phyloP scores from a whole-genome alignment of 768 basidiomycete genomes.

The Gloeopeniophorella convolvens region DNA sequence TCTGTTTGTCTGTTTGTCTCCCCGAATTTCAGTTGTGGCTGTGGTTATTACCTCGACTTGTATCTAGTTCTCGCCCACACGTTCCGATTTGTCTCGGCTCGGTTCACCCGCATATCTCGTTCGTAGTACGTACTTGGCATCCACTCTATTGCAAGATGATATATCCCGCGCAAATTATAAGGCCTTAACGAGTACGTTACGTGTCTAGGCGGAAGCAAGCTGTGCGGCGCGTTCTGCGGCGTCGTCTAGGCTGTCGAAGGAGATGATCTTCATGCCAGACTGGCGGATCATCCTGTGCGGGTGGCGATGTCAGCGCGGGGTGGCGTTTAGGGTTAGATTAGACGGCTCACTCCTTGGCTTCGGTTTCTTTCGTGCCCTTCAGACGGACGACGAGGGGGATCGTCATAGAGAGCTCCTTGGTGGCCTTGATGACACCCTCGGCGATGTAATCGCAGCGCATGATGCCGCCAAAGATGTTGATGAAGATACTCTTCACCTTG shows the following conservation, averaged over 20 bases:
- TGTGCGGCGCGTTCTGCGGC: constrained; percentile 79
- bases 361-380: constrained; percentile 94
- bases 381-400: constrained; percentile 91
- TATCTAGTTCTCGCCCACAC: constrained; percentile 15
- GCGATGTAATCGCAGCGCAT: constrained; percentile 99
- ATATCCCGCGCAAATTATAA: constrained; percentile 4
- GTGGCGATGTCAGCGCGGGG: constrained; percentile 13
- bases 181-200: not conserved
- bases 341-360: constrained; percentile 82
- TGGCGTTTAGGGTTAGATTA: constrained; percentile 2
- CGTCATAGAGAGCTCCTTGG: constrained; percentile 77
- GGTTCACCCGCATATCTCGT: not conserved
- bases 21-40: not conserved
- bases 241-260: constrained; percentile 90
- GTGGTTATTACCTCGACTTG: constrained; percentile 3
- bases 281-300: constrained; percentile 86
- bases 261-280: constrained; percentile 87
- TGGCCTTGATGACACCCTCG: constrained; percentile 97
- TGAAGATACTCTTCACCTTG: constrained; percentile 97
- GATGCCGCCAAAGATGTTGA: constrained; percentile 97
- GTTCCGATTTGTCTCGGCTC: not conserved
- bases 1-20: not conserved
- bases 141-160: constrained; percentile 18
- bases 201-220: constrained; percentile 39
- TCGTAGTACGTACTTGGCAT: not conserved